A percentile compares a stretch with the other conserved stretches of the same genome.
Conservation (phyloP, 2,329 filamentous ascomycete genomes). For the Nigrograna mackinnonii region DNA sequence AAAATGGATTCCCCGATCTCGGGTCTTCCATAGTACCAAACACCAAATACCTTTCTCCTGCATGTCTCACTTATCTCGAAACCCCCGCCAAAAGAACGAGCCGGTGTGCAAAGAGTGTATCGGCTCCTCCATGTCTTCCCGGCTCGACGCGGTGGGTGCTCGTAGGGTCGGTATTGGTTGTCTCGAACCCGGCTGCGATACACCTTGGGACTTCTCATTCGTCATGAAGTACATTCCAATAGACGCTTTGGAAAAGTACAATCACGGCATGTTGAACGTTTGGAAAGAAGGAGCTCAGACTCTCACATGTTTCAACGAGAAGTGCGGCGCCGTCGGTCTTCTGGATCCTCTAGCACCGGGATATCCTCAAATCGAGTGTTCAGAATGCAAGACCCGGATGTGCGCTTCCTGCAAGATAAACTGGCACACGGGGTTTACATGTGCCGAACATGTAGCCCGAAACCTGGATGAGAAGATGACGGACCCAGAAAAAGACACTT, state of each 20-base stretch:
- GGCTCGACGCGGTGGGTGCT: conserved; percentile 23
- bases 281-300: conserved; percentile 16
- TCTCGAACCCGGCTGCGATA: conserved; percentile 22
- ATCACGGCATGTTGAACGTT: conserved; percentile 24
- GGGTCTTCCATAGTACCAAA: not conserved
- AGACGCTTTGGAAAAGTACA: conserved; percentile 23
- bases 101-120: conserved; percentile 33
- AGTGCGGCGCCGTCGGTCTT: conserved; percentile 17
- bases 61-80: conserved; percentile 23
- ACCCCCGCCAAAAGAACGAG: conserved; percentile 21
- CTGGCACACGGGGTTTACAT: conserved; percentile 28
- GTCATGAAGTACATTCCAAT: conserved; percentile 23
- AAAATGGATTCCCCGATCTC: conserved; percentile 14
- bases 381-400: conserved; percentile 16
- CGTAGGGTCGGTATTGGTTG: conserved; percentile 21
- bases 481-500: conserved; percentile 20
- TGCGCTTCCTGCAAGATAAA: conserved; percentile 24
- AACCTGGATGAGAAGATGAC: conserved; percentile 23
- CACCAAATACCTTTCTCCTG: conserved; percentile 20
- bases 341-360: conserved; percentile 18
- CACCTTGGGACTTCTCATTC: conserved; percentile 18
- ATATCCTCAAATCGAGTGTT: conserved; percentile 28
- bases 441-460: conserved; percentile 20
- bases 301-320: conserved; percentile 15
- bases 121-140: conserved; percentile 20